Evolutionary conservation across 176 grass and related monocot species (phyloP).

Genomic region (Ensete glaucum): DNA sequence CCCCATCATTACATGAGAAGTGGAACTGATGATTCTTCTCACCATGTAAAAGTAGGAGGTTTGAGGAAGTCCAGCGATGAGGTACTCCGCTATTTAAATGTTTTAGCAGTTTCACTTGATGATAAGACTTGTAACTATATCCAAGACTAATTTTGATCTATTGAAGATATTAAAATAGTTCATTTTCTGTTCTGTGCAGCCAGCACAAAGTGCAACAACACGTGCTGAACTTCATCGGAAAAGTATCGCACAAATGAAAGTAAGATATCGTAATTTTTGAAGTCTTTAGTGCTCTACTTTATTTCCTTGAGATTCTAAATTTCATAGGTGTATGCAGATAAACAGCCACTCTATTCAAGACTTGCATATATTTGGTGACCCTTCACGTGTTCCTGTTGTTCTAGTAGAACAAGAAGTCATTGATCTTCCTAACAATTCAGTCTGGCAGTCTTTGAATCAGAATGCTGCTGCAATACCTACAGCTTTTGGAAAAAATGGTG

Average conservation of each 20-base stretch:
- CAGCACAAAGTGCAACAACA: constrained; percentile 52
- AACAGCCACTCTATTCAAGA: constrained; percentile 55
- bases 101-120: constrained; percentile 4
- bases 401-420: constrained; percentile 82
- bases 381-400: constrained; percentile 81
- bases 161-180: constrained; percentile 4
- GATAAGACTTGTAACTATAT: background rate
- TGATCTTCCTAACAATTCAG: constrained; percentile 50
- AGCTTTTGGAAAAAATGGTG: constrained; percentile 23
- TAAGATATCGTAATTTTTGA: background rate
- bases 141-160: background rate
- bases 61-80: constrained; percentile 45
- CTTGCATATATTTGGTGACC: constrained; percentile 85
- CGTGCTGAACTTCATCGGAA: constrained; percentile 79
- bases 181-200: constrained; percentile 36
- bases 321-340: constrained; percentile 48
- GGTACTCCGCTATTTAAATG: constrained; percentile 38
- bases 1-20: constrained; percentile 64
- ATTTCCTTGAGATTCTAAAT: background rate
- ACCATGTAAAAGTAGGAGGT: constrained; percentile 47
- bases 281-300: background rate
- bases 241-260: constrained; percentile 91
- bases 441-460: constrained; percentile 27
- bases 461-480: constrained; percentile 30
- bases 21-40: constrained; percentile 51